Evolutionary conservation across 805 yeast genomes (phyloP).

Genomic region (Yarrowia hollandica): DNA sequence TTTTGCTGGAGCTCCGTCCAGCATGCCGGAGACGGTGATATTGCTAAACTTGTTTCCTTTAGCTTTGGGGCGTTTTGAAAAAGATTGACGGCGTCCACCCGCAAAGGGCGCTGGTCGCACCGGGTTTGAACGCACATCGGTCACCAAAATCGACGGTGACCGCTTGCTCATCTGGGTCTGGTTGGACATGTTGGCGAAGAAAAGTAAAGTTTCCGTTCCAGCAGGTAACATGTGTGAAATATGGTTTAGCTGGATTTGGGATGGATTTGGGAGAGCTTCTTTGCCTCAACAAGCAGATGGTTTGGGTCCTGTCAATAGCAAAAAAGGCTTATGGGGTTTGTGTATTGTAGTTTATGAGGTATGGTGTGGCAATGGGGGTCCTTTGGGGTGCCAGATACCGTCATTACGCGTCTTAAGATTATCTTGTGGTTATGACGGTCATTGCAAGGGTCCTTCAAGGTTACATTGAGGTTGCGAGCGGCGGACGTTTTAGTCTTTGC

Average conservation of each 20-base stretch:
- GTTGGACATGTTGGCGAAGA: conserved; percentile 29
- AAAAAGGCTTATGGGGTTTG: neutral
- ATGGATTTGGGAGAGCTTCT: too few relatives aligned
- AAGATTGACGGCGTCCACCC: conserved; percentile 5
- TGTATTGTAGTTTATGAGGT: too few relatives aligned
- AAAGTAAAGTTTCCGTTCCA: conserved; percentile 43
- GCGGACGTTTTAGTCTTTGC: conserved; percentile 46
- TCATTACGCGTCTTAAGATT: too few relatives aligned
- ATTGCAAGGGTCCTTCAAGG: too few relatives aligned
- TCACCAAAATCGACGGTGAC: conserved; percentile 90
- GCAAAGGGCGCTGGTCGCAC: conserved; percentile 45
- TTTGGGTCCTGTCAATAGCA: neutral
- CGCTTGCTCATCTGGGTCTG: conserved; percentile 67
- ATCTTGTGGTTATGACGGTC: too few relatives aligned
- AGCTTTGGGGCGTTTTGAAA: conserved; percentile 15
- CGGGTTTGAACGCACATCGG: conserved; percentile 69
- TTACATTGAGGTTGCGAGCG: conserved; percentile 34
- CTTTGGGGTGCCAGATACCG: too few relatives aligned
- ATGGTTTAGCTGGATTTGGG: neutral
- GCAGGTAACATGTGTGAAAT: conserved; percentile 70
- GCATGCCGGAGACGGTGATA: conserved; percentile 76
- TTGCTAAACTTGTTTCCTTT: conserved; percentile 57
- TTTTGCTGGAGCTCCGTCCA: conserved; percentile 38
- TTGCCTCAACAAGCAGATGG: too few relatives aligned
- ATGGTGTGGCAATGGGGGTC: too few relatives aligned